Evolutionary conservation across 176 grass and related monocot genomes (phyloP).

Genomic region (Aegilops umbellulata): DNA sequence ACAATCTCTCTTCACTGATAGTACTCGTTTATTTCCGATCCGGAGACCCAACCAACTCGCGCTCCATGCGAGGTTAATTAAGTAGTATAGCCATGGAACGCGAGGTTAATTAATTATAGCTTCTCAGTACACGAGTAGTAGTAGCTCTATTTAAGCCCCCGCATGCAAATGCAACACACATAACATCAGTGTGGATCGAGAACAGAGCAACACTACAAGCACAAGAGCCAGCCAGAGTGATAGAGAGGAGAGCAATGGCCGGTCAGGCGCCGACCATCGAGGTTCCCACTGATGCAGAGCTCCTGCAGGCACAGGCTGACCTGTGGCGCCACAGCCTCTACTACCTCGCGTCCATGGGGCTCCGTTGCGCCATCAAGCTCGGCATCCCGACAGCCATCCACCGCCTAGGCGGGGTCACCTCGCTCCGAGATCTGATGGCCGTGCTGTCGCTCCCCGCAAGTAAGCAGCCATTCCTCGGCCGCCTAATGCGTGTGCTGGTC

Average conservation of each 20-base stretch:
- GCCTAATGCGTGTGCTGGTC: conserved; percentile 41
- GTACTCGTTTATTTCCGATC: background rate
- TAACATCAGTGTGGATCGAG: background rate
- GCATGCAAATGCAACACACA: background rate
- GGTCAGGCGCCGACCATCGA: background rate
- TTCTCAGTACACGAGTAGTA: background rate
- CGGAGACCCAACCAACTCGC: background rate
- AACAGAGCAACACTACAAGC: background rate
- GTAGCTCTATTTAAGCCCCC: background rate
- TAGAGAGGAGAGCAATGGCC: background rate
- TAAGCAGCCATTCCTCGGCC: conserved; percentile 23
- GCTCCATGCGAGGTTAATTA: background rate
- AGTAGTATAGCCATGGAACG: background rate
- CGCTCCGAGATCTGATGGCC: conserved; percentile 1
- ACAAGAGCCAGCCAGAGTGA: background rate
- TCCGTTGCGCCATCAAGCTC: conserved; percentile 48
- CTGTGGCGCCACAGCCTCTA: conserved; percentile 27
- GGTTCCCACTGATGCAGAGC: background rate
- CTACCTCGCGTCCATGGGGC: conserved; percentile 14
- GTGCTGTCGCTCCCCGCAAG: background rate
- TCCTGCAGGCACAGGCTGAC: conserved; percentile 31
- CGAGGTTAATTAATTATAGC: background rate
- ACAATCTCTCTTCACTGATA: background rate
- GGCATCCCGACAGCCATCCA: conserved; percentile 36
- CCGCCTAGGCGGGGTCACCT: background rate